Conservation (phyloP, 1,284 basidiomycete species). For the Rhodotorula sp. region DNA sequence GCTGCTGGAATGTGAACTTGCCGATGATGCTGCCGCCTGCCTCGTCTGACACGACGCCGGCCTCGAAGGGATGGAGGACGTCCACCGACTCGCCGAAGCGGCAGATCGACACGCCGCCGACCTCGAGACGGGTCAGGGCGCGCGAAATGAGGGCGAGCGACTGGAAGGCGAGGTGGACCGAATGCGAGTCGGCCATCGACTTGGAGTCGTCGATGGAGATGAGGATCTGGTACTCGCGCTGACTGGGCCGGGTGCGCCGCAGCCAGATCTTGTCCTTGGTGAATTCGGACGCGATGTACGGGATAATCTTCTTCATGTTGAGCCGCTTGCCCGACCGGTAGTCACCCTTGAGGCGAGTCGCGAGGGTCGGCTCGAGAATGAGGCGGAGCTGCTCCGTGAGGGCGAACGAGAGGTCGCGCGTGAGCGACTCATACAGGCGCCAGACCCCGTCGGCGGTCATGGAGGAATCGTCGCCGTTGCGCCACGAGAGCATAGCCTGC, state of each 20-base stretch:
- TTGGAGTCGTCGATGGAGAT: conserved; percentile 93
- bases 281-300: conserved; percentile 98
- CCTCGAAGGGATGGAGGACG: conserved; percentile 81
- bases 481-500: conserved; percentile 66
- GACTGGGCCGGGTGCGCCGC: conserved; percentile 86
- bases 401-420: conserved; percentile 84
- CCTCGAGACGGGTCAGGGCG: conserved; percentile 87
- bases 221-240: conserved; percentile 94
- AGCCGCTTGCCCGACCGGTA: conserved; percentile 97
- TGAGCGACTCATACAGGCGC: conserved; percentile 86
- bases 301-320: conserved; percentile 99
- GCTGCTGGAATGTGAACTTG: conserved; percentile 87
- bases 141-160: conserved; percentile 89
- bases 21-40: conserved; percentile 77
- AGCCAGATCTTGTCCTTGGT: conserved; percentile 99
- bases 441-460: conserved; percentile 74
- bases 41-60: conserved; percentile 70
- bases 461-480: conserved; percentile 65
- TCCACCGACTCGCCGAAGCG: conserved; percentile 88
- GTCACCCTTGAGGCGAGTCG: conserved; percentile 93
- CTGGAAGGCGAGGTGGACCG: conserved; percentile 91
- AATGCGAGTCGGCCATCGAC: conserved; percentile 93
- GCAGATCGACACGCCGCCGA: conserved; percentile 89
- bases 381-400: conserved; percentile 96
- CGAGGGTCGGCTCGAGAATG: conserved; percentile 91